These are phyloP conservation scores for Capronia americana DNA, from an alignment of 2,329 filamentous ascomycete genomes.

Conservation along the genomic window DNA sequence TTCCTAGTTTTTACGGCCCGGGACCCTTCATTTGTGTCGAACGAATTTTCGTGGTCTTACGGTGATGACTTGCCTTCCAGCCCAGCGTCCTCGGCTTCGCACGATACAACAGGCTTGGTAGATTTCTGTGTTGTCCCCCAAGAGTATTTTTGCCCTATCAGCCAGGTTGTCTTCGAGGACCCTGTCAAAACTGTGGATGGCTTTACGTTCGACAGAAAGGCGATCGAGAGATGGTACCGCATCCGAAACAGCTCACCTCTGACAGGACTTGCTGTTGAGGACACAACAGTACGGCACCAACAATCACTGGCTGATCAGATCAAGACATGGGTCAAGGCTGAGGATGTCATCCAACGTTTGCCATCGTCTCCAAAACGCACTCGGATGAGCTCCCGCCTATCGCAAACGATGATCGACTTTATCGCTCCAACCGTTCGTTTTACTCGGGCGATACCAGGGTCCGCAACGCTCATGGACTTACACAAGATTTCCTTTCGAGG, in stretches of 20 bases:
- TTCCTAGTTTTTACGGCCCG: slow-evolving; percentile 42
- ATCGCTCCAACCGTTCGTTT: slow-evolving; percentile 26
- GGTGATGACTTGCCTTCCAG: slow-evolving; percentile 38
- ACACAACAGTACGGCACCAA: slow-evolving; percentile 39
- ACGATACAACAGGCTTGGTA: slow-evolving; percentile 9
- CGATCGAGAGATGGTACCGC: slow-evolving; percentile 47
- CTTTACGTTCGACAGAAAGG: slow-evolving; percentile 45
- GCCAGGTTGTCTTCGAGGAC: slow-evolving; percentile 44
- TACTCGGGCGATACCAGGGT: slow-evolving; percentile 19
- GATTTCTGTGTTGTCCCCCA: slow-evolving; percentile 33
- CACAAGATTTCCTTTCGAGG: slow-evolving; percentile 42
- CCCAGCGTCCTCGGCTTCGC: not conserved
- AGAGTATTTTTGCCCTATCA: slow-evolving; percentile 45
- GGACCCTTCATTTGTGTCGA: slow-evolving; percentile 21
- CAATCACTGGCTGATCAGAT: slow-evolving; percentile 37
- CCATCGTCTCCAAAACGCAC: slow-evolving; percentile 13
- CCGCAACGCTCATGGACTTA: slow-evolving; percentile 36
- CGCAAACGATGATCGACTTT: slow-evolving; percentile 17
- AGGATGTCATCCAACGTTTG: slow-evolving; percentile 28
- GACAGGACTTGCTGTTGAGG: slow-evolving; percentile 41
- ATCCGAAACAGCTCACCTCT: slow-evolving; percentile 44
- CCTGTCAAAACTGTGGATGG: slow-evolving; percentile 45
- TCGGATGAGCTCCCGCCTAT: not conserved
- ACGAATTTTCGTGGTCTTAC: slow-evolving; percentile 41
- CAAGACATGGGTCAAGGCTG: slow-evolving; percentile 38